Base-by-base conservation (phyloP, 2,329 filamentous ascomycete species). In the Paraphaeosphaeria minitans region DNA sequence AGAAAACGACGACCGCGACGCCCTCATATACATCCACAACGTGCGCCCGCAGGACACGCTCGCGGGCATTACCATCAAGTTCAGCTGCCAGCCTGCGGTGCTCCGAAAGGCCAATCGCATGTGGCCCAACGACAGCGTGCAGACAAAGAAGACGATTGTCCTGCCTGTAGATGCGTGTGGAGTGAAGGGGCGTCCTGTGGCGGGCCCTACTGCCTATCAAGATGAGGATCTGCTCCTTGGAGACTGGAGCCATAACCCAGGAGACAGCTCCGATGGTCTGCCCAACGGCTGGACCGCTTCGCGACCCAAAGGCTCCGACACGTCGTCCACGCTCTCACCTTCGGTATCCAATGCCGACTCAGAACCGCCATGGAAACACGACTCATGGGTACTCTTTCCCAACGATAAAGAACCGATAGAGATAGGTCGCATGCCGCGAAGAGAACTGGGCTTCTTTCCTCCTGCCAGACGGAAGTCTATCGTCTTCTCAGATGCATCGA, bases 91-190 rank as follows among this genome's bases (percentile, higher is more conserved):
- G 62, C 88, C 93, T 56, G 89, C 93, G 49, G 85, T 90, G 1
- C 88, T 99, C 65, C 85, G 92, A 58, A 95, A 91, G 74, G 88
- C 92, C 41, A 99, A 99, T 74, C 87, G 95, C 12, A 87, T 99
- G 70, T 99, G 95, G 95, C 92, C 93, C 7, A 92, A 93, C 63
- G 95, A 98, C 73, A 92, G 87, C 62, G 89, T 98, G 37, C 94
- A 97, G 74, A 87, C 88, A 49, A 88, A 93, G 59, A 91, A 91
- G 69, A 89, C 87, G 63, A 84, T 99, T 16, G 84, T 93, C 9
- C 80, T 99, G 53, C 95, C 95, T 0, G 92, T 98, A 4, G 93
- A 97, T 75, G 90, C 92, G 42, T 98, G 94, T 75, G 88, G 90
- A 43, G 83, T 93, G 43, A 95, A 93, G 71, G 93, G 94, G 31